phyloP scores from a whole-genome alignment of 441 rosid species.

The Francoa sonchifolia region DNA sequence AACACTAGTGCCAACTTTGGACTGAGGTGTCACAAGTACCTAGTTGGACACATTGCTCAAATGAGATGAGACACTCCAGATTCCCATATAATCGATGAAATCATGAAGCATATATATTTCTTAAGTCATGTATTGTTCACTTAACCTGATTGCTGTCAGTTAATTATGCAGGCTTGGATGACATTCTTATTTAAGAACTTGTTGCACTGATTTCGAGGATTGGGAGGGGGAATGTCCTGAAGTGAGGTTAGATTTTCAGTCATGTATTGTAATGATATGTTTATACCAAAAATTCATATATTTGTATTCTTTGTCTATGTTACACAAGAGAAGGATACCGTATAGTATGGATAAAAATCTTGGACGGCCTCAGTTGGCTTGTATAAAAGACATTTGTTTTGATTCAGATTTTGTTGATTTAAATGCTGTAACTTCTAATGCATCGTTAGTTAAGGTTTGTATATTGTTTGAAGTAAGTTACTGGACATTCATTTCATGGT shows the following conservation, averaged over 20 bases:
- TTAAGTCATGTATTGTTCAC: neutral
- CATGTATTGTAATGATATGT: slow-evolving; percentile 15
- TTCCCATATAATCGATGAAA: too few species aligned
- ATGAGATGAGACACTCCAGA: too few species aligned
- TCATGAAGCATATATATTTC: neutral
- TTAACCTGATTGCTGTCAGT: too few species aligned
- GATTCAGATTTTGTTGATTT: too few species aligned
- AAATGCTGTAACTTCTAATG: too few species aligned
- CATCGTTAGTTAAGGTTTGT: too few species aligned
- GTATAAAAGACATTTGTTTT: too few species aligned
- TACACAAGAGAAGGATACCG: slow-evolving; percentile 9
- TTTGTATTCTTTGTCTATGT: slow-evolving; percentile 10
- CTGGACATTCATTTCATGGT: too few species aligned
- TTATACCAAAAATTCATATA: slow-evolving; percentile 13
- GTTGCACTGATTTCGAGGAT: slow-evolving; percentile 5
- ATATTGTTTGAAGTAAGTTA: too few species aligned
- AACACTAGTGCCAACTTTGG: too few species aligned
- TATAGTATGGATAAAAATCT: slow-evolving; percentile 11
- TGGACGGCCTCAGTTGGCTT: slow-evolving; percentile 3
- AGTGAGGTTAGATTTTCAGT: slow-evolving; percentile 15
- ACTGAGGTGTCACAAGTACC: too few species aligned
- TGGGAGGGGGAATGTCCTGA: slow-evolving; percentile 8
- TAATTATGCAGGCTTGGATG: slow-evolving; percentile 18
- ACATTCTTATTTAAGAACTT: slow-evolving; percentile 4
- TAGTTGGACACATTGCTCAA: too few species aligned